A percentile compares a stretch with the other conserved stretches of the same genome.
These are phyloP conservation scores for Amanita rubescens DNA, from an alignment of 768 basidiomycete species.

Conservation along the genomic window DNA sequence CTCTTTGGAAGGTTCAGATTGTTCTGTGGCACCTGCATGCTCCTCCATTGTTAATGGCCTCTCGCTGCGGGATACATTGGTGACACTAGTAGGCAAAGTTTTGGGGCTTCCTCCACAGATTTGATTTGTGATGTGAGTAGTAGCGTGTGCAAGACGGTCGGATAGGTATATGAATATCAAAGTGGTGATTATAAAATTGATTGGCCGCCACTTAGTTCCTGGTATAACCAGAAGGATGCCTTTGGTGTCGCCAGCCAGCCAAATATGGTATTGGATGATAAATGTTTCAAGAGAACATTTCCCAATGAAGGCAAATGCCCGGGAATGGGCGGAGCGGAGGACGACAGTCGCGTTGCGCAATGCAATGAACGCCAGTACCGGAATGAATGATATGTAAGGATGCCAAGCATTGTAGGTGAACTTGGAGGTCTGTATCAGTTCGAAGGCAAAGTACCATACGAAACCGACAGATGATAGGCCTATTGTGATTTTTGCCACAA, in stretches of 20 bases:
- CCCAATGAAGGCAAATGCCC: constrained; percentile 74
- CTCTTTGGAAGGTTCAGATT: neutral
- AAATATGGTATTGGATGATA: constrained; percentile 84
- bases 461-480: constrained; percentile 46
- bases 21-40: neutral
- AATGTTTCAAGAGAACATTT: constrained; percentile 88
- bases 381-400: constrained; percentile 73
- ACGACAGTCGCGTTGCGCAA: constrained; percentile 71
- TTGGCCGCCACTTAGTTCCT: constrained; percentile 60
- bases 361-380: constrained; percentile 66
- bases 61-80: constrained; percentile 15
- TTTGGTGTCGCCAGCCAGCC: constrained; percentile 80
- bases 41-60: constrained; percentile 3
- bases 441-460: constrained; percentile 79
- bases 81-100: constrained; percentile 16
- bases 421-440: constrained; percentile 69
- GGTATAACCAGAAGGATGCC: constrained; percentile 76
- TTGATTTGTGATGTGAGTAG: constrained; percentile 58
- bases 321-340: constrained; percentile 64
- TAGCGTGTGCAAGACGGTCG: constrained; percentile 70
- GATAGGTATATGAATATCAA: constrained; percentile 76
- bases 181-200: constrained; percentile 74
- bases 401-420: constrained; percentile 84
- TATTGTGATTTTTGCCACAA: constrained; percentile 39
- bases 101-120: constrained; percentile 33